Conservation (phyloP, 2,329 filamentous ascomycete species). For the Diaporthe sp. region DNA sequence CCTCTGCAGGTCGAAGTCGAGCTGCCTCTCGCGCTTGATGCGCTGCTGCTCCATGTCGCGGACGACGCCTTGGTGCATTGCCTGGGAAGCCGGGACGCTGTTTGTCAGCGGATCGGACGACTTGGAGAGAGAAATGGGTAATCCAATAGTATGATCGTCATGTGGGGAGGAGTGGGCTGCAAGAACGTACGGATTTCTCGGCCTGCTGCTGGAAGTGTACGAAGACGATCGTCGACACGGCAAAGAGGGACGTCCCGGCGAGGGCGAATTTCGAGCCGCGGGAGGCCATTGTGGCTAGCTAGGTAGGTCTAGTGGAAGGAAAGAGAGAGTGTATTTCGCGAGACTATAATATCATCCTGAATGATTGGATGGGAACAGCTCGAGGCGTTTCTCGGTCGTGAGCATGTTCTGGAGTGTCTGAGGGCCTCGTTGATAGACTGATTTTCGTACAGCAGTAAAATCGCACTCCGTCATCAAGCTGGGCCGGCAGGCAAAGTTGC, state of each 20-base stretch:
- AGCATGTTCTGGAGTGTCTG: neutral
- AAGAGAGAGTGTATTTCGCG: neutral
- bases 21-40: constrained; percentile 88
- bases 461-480: constrained; percentile 31
- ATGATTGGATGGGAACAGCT: neutral
- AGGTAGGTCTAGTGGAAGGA: neutral
- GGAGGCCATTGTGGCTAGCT: constrained; percentile 76
- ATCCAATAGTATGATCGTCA: constrained; percentile 6
- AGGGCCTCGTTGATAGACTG: neutral
- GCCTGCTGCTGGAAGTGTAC: constrained; percentile 91
- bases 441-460: neutral
- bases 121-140: neutral
- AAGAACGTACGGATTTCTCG: constrained; percentile 80
- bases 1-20: constrained; percentile 94
- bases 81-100: constrained; percentile 62
- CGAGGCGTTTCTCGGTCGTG: neutral
- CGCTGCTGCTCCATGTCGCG: constrained; percentile 96
- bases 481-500: constrained; percentile 33
- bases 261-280: constrained; percentile 90
- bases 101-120: constrained; percentile 11
- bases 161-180: constrained; percentile 41
- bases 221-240: constrained; percentile 82
- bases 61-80: constrained; percentile 95
- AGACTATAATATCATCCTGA: constrained; percentile 28
- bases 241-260: constrained; percentile 80